Evolutionary conservation across 2,329 filamentous ascomycete species (phyloP).

Genomic region (Neonectria faginata): DNA sequence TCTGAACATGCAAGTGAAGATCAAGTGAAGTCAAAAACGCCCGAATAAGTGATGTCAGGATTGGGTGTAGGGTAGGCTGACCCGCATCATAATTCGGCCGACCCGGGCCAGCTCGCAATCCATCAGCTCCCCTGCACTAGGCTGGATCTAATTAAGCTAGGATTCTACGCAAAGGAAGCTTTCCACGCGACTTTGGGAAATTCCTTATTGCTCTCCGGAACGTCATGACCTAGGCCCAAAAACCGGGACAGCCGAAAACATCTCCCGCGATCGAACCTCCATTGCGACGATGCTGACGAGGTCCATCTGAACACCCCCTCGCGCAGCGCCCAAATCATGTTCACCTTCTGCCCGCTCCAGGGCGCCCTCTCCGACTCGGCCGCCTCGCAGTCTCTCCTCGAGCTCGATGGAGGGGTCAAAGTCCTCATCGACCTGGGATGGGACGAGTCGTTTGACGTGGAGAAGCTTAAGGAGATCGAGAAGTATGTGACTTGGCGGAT

Average conservation of each 20-base stretch:
- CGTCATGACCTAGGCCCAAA: conserved; percentile 35
- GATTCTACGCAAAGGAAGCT: conserved; percentile 34
- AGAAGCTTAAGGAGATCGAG: conserved; percentile 87
- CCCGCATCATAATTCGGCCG: conserved; percentile 41
- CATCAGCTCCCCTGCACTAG: conserved; percentile 36
- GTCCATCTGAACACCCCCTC: conserved; percentile 32
- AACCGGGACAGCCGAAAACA: conserved; percentile 7
- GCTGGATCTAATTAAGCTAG: conserved; percentile 32
- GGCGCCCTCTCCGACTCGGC: conserved; percentile 89
- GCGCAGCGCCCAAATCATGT: conserved; percentile 72
- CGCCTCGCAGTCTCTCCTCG: conserved; percentile 93
- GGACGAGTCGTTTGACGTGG: conserved; percentile 90
- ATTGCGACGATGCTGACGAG: conserved; percentile 37
- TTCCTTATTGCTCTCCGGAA: conserved; percentile 39
- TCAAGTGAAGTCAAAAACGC: not conserved
- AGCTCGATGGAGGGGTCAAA: conserved; percentile 97
- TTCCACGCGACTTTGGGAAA: conserved; percentile 35
- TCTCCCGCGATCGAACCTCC: conserved; percentile 10
- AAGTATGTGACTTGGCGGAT: conserved; percentile 68
- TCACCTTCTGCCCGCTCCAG: conserved; percentile 92
- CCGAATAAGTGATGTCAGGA: not conserved
- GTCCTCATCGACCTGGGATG: conserved; percentile 94
- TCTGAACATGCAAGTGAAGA: not conserved
- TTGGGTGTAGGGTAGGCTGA: conserved; percentile 31
- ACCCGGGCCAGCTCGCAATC: conserved; percentile 7